phyloP scores from a whole-genome alignment of 345 rosid genomes.

The Psidium friedrichsthalianum region DNA sequence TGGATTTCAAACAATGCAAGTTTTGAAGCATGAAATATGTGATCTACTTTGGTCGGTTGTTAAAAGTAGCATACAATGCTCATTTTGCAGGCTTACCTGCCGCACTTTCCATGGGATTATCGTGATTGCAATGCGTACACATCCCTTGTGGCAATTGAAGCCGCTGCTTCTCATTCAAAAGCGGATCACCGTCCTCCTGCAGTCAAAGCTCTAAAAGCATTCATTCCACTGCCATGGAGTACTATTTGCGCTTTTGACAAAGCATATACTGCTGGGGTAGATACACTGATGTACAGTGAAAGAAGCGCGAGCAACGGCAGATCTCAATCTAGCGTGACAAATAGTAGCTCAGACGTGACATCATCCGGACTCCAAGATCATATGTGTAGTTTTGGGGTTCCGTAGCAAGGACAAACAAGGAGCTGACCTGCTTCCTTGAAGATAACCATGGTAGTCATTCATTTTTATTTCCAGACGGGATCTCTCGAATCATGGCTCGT shows the following conservation, averaged over 20 bases:
- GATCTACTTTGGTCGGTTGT: background rate
- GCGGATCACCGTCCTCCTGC: constrained; percentile 39
- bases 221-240: constrained; percentile 70
- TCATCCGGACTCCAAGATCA: background rate
- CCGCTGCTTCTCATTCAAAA: constrained; percentile 30
- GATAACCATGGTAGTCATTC: constrained; percentile 20
- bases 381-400: constrained; percentile 18
- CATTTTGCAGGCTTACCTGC: constrained; percentile 50
- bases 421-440: constrained; percentile 26
- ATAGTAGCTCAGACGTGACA: background rate
- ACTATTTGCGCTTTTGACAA: constrained; percentile 24
- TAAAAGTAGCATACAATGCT: background rate
- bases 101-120: constrained; percentile 75
- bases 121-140: constrained; percentile 67
- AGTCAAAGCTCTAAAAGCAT: constrained; percentile 49
- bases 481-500: constrained; percentile 12
- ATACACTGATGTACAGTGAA: constrained; percentile 6
- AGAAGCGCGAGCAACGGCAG: constrained; percentile 7
- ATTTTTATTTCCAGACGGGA: constrained; percentile 34
- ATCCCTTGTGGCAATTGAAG: constrained; percentile 47
- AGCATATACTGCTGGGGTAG: background rate
- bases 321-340: background rate
- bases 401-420: constrained; percentile 51
- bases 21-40: background rate
- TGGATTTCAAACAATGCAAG: constrained; percentile 75